Evolutionary conservation across 345 rosid species (phyloP), one percentile per base, ranked within the genome.

Genomic region (Draba incana): DNA sequence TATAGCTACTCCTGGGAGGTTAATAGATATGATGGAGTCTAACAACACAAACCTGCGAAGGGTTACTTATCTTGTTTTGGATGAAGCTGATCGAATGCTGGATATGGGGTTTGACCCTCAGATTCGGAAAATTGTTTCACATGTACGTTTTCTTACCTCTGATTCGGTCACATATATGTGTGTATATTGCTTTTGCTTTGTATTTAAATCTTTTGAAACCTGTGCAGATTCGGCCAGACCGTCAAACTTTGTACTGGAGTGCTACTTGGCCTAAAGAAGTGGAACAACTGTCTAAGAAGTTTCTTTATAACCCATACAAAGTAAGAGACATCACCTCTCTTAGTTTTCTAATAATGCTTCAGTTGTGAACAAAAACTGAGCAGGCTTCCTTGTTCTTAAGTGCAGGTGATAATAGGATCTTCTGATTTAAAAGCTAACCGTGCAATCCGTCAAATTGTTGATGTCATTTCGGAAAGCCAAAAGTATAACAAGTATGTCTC

Each of bases 181-280:
- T 68, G 14, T 24, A 37, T 46, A 4, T 8, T 53, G 2, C 68
- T 1, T 68, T 50, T 10, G 14, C 23, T 35, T n/a, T 14, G 37
- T 70, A 52, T 65, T 24, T 12, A 33, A 27, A 39, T 68, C 4
- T 75, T 45, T 59, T 53, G 13, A 27, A 49, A 37, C 31, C 30
- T 68, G 11, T 80, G 75, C 81, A 95, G 99, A 94, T 95, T 71
- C 96, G 96, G 4, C 92, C 94, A 38, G 97, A 95, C 69, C 97
- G 99, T 57, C 98, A 95, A 81, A 95, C 99, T 57, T 75, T 95
- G 76, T 95, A 95, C 70, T 92, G 98, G 99, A 95, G 99, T 84
- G 99, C 99, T 42, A 95, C 99, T 50, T 95, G 98, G 99, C 99
- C 99, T 6, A 95, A 92, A 81, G 99, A 95, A 74, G 99, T 95